Evolutionary conservation across 2,329 filamentous ascomycete genomes (phyloP).

Genomic region (Botrytis porri): DNA sequence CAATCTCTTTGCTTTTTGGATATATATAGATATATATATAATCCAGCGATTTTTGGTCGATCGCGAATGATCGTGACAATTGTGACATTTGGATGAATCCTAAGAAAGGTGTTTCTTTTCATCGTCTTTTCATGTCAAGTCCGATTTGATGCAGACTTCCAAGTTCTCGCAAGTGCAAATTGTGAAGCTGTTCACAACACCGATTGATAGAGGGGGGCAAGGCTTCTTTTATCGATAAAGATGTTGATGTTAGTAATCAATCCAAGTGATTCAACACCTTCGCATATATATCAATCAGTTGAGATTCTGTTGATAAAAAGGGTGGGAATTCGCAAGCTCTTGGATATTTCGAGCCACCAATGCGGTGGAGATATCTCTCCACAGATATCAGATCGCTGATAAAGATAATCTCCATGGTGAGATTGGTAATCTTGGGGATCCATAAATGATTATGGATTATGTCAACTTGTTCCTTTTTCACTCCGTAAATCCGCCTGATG

Average conservation of each 20-base stretch:
- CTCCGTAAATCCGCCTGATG: not conserved
- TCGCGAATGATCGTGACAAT: not conserved
- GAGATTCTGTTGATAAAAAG: not conserved
- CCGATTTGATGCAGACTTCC: not conserved
- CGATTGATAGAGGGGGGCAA: not conserved
- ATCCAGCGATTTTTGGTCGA: not conserved
- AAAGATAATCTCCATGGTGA: not conserved
- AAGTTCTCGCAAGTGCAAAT: not conserved
- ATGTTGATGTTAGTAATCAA: not conserved
- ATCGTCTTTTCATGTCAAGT: not conserved
- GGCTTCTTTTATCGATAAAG: not conserved
- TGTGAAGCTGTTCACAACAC: not conserved
- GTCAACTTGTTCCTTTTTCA: not conserved
- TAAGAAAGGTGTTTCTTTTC: not conserved
- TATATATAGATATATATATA: too few species aligned
- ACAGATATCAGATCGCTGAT: not conserved
- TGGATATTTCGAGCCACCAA: not conserved
- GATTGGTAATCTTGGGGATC: conserved; percentile 1
- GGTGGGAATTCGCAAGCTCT: not conserved
- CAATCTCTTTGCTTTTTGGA: too few species aligned
- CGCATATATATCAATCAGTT: not conserved
- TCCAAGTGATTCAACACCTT: not conserved
- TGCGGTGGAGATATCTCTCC: not conserved
- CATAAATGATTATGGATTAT: not conserved
- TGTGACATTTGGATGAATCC: not conserved